Base-by-base conservation (phyloP, 2,329 filamentous ascomycete genomes). In the Grosmannia clavigera region DNA sequence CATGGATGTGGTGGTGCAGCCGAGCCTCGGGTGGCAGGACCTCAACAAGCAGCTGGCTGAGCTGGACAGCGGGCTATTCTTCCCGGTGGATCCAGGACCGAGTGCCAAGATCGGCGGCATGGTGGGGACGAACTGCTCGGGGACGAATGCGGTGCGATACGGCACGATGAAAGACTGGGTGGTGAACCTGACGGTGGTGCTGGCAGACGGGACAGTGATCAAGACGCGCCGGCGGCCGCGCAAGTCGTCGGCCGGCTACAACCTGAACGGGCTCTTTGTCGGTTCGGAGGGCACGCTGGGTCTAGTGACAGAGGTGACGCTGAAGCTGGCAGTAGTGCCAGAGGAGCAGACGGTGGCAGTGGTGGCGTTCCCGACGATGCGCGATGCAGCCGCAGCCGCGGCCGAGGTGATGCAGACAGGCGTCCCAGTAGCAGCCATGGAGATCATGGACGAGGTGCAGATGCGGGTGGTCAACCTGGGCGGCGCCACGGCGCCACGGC, bases 1-100 rank as follows among this genome's bases (percentile, higher is more conserved):
- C 70, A 90, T 96, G 88, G 92, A 96, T 67, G 80, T 96, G 57
- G 88, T 95, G 5, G 90, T 96, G 3, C 92, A 96, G 70, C 92
- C 92, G 3, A 88, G 88, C 7, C 86, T 96, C 11, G 86, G 87
- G n/a, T 96, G 91, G 91, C 91, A 95, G 80, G 84, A 88, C 58
- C 75, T 96, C 61, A 96, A 96, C 67, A 83, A 87, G 64, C 74
- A 82, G 66, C 70, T 85, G 54, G 78, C 84, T 56, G 84, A n/a
- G 31, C 27, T 12, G 55, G 55, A 82, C 48, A 85, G 82, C 4
- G 89, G 89, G 0, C 81, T 96, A 1, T 96, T 96, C 74, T 95
- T 96, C 69, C 92, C 92, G 1, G 85, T 95, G 14, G 92, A 96
- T 68, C 92, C 92, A 76, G 79, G 80, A 33, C 82, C 81, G 62